Evolutionary conservation across 768 basidiomycete species (phyloP).

Genomic region (Mycena maculata): DNA sequence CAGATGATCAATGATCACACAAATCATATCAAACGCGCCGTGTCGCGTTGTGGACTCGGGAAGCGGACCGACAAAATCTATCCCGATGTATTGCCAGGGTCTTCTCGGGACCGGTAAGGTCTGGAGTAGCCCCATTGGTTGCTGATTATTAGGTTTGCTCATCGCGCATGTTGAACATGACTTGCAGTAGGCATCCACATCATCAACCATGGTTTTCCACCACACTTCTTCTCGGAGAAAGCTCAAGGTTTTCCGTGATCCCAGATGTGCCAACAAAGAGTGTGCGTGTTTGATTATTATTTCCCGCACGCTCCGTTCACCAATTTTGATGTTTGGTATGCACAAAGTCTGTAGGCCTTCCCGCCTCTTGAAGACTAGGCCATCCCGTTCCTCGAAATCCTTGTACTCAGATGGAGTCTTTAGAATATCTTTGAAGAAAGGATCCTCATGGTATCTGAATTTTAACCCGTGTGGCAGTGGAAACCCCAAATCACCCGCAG

Average conservation of each 20-base stretch:
- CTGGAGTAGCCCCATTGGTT: slow-evolving; percentile 34
- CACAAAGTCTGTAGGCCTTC: slow-evolving; percentile 28
- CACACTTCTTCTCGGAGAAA: slow-evolving; percentile 21
- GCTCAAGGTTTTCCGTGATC: slow-evolving; percentile 43
- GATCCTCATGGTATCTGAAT: slow-evolving; percentile 13
- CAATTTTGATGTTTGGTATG: slow-evolving; percentile 38
- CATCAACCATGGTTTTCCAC: slow-evolving; percentile 22
- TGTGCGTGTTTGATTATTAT: slow-evolving; percentile 49
- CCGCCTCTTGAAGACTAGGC: slow-evolving; percentile 33
- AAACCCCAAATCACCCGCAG: slow-evolving; percentile 7
- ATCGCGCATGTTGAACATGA: slow-evolving; percentile 32
- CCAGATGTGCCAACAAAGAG: slow-evolving; percentile 50
- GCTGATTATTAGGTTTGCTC: slow-evolving; percentile 29
- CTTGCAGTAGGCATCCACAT: slow-evolving; percentile 16
- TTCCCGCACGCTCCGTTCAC: slow-evolving; percentile 33
- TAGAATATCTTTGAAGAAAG: slow-evolving; percentile 44
- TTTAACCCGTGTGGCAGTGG: slow-evolving; percentile 3
- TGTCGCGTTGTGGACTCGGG: slow-evolving; percentile 32
- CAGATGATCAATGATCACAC: slow-evolving; percentile 37
- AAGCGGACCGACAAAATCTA: slow-evolving; percentile 42
- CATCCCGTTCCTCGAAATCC: slow-evolving; percentile 42
- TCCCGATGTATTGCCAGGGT: too few relatives aligned
- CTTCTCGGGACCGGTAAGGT: slow-evolving; percentile 30
- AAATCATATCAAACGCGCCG: slow-evolving; percentile 39
- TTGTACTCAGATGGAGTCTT: slow-evolving; percentile 36